Evolutionary conservation across 257 asterid genomes (phyloP).

Genomic region (Galeopsis tetrahit): DNA sequence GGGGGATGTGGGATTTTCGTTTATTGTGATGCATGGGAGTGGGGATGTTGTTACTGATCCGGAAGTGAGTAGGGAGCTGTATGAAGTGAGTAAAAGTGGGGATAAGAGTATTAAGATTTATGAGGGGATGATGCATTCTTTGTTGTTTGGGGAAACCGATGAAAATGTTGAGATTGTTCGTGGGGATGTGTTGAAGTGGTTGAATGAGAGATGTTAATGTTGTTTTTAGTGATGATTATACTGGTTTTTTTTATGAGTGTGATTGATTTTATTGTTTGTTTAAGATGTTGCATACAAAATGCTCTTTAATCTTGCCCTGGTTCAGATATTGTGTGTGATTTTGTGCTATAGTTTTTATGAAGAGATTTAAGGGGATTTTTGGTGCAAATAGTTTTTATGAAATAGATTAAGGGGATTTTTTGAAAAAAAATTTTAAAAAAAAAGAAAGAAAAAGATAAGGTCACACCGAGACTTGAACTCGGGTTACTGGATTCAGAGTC

Average conservation of each 20-base stretch:
- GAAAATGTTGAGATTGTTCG: conserved; percentile 77
- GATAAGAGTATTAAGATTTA: conserved; percentile 81
- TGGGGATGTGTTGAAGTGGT: conserved; percentile 67
- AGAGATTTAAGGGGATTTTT: too few relatives aligned
- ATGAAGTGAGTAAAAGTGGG: conserved; percentile 63
- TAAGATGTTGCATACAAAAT: too few relatives aligned
- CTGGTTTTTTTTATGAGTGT: neutral
- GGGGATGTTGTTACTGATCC: conserved; percentile 92
- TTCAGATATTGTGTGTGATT: too few relatives aligned
- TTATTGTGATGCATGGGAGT: conserved; percentile 77
- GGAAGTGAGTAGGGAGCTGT: conserved; percentile 78
- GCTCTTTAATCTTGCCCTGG: too few relatives aligned
- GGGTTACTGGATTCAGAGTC: conserved; percentile 98
- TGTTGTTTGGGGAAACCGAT: conserved; percentile 89
- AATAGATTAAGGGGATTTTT: too few relatives aligned
- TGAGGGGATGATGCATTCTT: conserved; percentile 94
- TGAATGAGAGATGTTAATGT: conserved; percentile 50
- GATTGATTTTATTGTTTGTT: neutral
- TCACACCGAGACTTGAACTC: conserved; percentile 95
- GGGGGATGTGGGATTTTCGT: conserved; percentile 69
- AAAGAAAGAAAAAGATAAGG: too few relatives aligned
- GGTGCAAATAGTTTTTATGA: too few relatives aligned
- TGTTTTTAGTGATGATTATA: neutral
- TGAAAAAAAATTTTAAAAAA: too few relatives aligned
- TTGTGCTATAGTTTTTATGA: too few relatives aligned